These are phyloP conservation scores for Russula sp. DNA, from an alignment of 768 basidiomycete species.

Conservation along the genomic window DNA sequence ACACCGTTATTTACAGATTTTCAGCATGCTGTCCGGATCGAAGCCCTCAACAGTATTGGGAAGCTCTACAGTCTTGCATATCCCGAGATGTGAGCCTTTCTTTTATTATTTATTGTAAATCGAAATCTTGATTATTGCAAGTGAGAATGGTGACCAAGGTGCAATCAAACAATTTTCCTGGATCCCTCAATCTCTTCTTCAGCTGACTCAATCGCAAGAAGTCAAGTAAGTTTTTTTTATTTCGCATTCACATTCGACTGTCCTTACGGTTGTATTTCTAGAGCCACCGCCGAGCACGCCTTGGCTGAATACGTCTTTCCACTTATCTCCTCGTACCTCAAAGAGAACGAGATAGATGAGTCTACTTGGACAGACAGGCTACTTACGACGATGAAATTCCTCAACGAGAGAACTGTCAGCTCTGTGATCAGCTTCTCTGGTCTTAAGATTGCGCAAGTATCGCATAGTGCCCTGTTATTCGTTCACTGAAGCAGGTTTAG, in stretches of 20 bases:
- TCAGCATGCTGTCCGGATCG: constrained; percentile 60
- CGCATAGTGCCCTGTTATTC: background rate
- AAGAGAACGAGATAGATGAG: constrained; percentile 65
- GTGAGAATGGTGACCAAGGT: constrained; percentile 72
- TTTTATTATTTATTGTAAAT: background rate
- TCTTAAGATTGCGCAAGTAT: constrained; percentile 58
- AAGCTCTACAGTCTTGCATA: constrained; percentile 79
- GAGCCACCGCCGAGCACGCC: constrained; percentile 61
- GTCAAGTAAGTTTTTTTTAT: constrained; percentile 47
- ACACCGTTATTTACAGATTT: background rate
- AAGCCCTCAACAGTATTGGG: constrained; percentile 75
- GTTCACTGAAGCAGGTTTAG: constrained; percentile 37
- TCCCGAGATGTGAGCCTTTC: constrained; percentile 69
- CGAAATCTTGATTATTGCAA: constrained; percentile 35
- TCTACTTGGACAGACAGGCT: constrained; percentile 81
- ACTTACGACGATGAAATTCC: constrained; percentile 63
- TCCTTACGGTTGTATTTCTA: constrained; percentile 32
- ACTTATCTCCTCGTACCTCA: constrained; percentile 52
- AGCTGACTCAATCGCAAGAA: constrained; percentile 51
- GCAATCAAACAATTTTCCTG: constrained; percentile 83
- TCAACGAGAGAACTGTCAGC: constrained; percentile 58
- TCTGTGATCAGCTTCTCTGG: constrained; percentile 60
- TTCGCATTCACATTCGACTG: background rate
- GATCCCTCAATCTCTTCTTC: constrained; percentile 80
- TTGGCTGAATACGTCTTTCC: constrained; percentile 80